These are phyloP conservation scores for Cenchrus purpureus DNA, from an alignment of 176 grass and related monocot species.

Conservation along the genomic window DNA sequence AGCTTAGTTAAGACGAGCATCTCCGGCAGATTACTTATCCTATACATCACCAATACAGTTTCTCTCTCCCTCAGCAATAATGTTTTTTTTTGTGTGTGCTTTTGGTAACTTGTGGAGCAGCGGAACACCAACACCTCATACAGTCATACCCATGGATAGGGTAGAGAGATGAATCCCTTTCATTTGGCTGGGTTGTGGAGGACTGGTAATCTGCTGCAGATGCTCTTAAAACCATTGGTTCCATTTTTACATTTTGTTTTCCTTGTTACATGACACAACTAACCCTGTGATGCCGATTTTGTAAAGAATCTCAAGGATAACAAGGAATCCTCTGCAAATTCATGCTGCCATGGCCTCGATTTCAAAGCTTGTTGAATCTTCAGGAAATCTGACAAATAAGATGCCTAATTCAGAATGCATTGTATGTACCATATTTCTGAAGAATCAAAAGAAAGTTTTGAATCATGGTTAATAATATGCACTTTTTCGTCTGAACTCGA, in stretches of 20 bases:
- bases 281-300: neutral
- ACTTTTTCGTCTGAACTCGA: neutral
- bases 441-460: neutral
- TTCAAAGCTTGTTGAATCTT: conserved; percentile 4
- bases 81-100: too few relatives aligned
- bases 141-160: too few relatives aligned
- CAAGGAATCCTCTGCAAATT: neutral
- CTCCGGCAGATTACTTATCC: too few relatives aligned
- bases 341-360: neutral
- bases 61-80: too few relatives aligned
- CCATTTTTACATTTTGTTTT: neutral
- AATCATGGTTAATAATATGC: neutral
- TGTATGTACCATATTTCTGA: neutral
- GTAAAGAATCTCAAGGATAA: neutral
- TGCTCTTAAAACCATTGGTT: neutral
- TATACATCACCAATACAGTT: too few relatives aligned
- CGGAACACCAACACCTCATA: too few relatives aligned
- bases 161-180: too few relatives aligned
- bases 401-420: neutral
- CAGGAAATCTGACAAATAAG: neutral
- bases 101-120: too few relatives aligned
- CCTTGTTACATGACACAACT: neutral
- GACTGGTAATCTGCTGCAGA: too few relatives aligned
- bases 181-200: too few relatives aligned
- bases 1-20: neutral